phyloP scores from a whole-genome alignment of 768 basidiomycete species.

The Serendipita indica region DNA sequence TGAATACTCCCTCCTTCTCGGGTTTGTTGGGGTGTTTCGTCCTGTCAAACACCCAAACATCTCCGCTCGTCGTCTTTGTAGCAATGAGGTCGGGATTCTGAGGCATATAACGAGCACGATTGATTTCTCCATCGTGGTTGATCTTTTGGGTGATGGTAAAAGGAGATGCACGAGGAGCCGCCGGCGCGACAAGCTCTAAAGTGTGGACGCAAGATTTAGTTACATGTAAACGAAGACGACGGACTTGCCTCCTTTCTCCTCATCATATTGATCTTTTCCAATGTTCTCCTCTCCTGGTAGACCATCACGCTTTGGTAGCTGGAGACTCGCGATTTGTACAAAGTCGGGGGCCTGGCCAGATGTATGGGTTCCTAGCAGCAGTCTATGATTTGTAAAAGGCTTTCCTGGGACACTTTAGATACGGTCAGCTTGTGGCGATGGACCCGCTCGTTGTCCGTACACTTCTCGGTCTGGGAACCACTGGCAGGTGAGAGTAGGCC shows the following conservation, averaged over 20 bases:
- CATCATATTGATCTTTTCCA: constrained; percentile 69
- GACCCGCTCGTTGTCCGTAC: constrained; percentile 34
- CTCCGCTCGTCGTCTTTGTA: constrained; percentile 80
- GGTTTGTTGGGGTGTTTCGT: constrained; percentile 95
- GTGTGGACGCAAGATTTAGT: not conserved
- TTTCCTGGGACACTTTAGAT: constrained; percentile 72
- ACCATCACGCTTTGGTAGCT: constrained; percentile 72
- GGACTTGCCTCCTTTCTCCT: constrained; percentile 54
- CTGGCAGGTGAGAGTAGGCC: constrained; percentile 95
- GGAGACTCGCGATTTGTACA: constrained; percentile 87
- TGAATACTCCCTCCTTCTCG: constrained; percentile 66
- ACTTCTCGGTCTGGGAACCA: constrained; percentile 97
- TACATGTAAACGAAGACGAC: not conserved
- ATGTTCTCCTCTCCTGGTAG: constrained; percentile 60
- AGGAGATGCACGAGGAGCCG: constrained; percentile 67
- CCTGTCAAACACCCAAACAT: constrained; percentile 89
- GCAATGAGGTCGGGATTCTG: constrained; percentile 96
- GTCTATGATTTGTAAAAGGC: constrained; percentile 86
- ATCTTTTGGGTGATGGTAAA: constrained; percentile 87
- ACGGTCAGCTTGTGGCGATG: not conserved
- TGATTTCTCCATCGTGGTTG: constrained; percentile 91
- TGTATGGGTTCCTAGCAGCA: constrained; percentile 94
- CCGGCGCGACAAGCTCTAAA: constrained; percentile 79
- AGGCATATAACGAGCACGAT: constrained; percentile 96
- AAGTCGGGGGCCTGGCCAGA: constrained; percentile 89